phyloP scores from a whole-genome alignment of 2,329 filamentous ascomycete genomes.

The Exophiala oligosperma region DNA sequence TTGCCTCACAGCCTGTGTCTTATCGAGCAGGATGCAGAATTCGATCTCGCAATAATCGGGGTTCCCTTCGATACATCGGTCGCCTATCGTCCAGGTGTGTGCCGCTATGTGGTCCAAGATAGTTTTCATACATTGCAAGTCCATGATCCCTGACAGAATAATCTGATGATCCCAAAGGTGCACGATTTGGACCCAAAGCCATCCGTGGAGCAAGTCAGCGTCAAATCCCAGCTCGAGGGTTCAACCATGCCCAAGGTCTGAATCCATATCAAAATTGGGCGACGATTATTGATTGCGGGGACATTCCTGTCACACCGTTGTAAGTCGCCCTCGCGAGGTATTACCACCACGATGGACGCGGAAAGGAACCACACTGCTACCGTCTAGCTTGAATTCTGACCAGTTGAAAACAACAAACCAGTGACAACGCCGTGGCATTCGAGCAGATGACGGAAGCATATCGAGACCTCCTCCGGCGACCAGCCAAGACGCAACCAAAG shows the following conservation, averaged over 20 bases:
- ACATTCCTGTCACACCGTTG: slow-evolving; percentile 81
- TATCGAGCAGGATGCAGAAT: slow-evolving; percentile 60
- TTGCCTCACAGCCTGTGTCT: slow-evolving; percentile 68
- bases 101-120: slow-evolving; percentile 52
- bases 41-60: slow-evolving; percentile 49
- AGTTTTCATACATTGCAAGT: not conserved
- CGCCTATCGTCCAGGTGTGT: slow-evolving; percentile 52
- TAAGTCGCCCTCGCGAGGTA: not conserved
- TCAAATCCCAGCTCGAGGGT: slow-evolving; percentile 75
- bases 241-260: slow-evolving; percentile 75
- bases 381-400: too few relatives aligned
- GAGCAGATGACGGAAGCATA: slow-evolving; percentile 79
- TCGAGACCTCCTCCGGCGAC: not conserved
- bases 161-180: slow-evolving; percentile 40
- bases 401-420: not conserved
- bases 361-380: too few relatives aligned
- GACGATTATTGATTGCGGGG: slow-evolving; percentile 79
- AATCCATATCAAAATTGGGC: slow-evolving; percentile 83
- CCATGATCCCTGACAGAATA: not conserved
- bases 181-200: slow-evolving; percentile 22
- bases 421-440: slow-evolving; percentile 77
- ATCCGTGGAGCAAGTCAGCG: not conserved
- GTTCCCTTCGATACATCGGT: slow-evolving; percentile 35
- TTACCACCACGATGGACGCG: too few relatives aligned
- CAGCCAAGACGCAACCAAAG: not conserved